Evolutionary conservation across 441 rosid species (phyloP).

Genomic region (Croton setiger): DNA sequence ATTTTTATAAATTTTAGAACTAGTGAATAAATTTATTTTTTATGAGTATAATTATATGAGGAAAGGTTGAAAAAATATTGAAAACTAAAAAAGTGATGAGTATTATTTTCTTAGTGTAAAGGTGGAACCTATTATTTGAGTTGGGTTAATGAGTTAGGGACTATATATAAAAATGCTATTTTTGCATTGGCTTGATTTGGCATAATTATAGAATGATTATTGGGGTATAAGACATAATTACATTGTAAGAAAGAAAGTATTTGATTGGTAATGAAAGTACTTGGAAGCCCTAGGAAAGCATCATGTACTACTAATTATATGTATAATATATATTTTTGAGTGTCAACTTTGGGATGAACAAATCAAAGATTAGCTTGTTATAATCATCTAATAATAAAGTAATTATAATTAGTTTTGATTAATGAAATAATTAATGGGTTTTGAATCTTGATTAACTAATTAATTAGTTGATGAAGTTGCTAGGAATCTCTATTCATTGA

Average conservation of each 20-base stretch:
- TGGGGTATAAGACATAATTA: background rate
- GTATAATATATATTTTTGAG: too few relatives aligned
- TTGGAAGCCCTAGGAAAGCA: slow-evolving; percentile 23
- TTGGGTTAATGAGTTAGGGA: background rate
- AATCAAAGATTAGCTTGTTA: background rate
- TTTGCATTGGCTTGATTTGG: background rate
- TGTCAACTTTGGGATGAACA: too few relatives aligned
- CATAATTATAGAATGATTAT: slow-evolving; percentile 29
- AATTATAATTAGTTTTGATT: background rate
- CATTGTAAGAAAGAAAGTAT: background rate
- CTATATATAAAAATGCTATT: background rate
- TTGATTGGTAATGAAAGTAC: slow-evolving; percentile 27
- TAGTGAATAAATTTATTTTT: too few relatives aligned
- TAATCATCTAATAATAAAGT: background rate
- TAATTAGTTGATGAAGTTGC: background rate
- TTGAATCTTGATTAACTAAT: too few relatives aligned
- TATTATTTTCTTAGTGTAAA: too few relatives aligned
- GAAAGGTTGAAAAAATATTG: too few relatives aligned
- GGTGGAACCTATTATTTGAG: too few relatives aligned
- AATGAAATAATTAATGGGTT: too few relatives aligned
- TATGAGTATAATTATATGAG: too few relatives aligned
- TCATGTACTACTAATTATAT: too few relatives aligned
- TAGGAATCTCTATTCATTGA: slow-evolving; percentile 11
- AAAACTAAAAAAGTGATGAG: too few relatives aligned
- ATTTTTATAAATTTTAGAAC: too few relatives aligned